A percentile compares a stretch with the other conserved stretches of the same genome.
These are phyloP conservation scores for Corrigiola litoralis DNA, from an alignment of 179 eudicot species.

Conservation along the genomic window DNA sequence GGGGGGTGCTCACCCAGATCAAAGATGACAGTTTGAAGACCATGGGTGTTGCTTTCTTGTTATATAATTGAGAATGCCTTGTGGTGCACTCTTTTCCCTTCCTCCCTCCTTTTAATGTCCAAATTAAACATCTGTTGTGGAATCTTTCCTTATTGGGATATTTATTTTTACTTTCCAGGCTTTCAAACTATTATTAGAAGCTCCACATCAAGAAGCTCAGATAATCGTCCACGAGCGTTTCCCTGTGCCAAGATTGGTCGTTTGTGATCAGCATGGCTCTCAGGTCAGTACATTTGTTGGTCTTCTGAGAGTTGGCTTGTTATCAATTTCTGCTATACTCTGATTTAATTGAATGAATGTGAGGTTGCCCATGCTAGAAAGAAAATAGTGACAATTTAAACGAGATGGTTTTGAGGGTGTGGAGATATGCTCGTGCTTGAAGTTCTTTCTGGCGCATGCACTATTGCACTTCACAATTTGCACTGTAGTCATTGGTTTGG, in stretches of 20 bases:
- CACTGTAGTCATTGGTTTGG: too few relatives aligned
- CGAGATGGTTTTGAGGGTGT: too few relatives aligned
- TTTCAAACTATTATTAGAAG: slow-evolving; percentile 70
- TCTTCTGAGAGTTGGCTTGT: neutral
- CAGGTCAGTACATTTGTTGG: slow-evolving; percentile 54
- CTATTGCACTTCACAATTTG: too few relatives aligned
- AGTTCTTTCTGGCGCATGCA: too few relatives aligned
- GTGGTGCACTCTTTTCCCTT: neutral
- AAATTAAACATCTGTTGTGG: neutral
- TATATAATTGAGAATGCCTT: neutral
- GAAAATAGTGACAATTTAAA: too few relatives aligned
- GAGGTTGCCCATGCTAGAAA: neutral
- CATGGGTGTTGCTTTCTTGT: neutral
- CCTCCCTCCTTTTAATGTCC: too few relatives aligned
- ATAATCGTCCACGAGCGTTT: slow-evolving; percentile 76
- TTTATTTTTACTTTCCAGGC: slow-evolving; percentile 40
- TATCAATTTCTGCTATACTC: neutral
- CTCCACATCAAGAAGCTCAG: slow-evolving; percentile 81
- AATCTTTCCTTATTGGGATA: neutral
- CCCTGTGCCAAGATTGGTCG: slow-evolving; percentile 94
- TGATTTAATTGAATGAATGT: neutral
- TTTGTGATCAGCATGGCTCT: slow-evolving; percentile 98
- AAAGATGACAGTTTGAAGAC: neutral
- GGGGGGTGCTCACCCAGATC: neutral
- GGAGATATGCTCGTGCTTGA: too few relatives aligned